phyloP scores from a whole-genome alignment of 2,329 filamentous ascomycete species.

The Neocatenulostroma microsporum region DNA sequence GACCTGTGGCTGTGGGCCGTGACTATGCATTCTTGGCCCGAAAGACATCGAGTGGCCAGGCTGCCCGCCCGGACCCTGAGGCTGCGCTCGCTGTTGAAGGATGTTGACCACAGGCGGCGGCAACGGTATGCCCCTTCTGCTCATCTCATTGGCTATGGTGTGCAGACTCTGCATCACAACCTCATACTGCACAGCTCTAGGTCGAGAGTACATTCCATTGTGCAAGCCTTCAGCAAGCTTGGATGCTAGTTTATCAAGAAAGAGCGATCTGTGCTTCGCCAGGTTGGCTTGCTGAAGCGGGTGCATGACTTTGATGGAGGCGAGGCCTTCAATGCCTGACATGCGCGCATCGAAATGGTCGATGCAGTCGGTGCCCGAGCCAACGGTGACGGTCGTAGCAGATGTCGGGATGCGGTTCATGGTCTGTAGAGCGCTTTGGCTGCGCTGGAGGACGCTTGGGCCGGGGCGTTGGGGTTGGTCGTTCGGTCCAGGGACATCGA shows the following conservation, averaged over 20 bases:
- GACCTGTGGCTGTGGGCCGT: too few relatives aligned
- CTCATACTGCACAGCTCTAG: background rate
- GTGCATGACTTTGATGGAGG: conserved; percentile 2
- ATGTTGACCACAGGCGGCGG: too few relatives aligned
- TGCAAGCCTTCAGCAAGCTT: background rate
- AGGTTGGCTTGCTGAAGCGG: conserved; percentile 3
- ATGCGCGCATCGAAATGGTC: conserved; percentile 2
- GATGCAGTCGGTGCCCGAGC: conserved; percentile 3
- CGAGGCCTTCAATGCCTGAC: background rate
- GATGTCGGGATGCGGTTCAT: background rate
- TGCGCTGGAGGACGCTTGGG: background rate
- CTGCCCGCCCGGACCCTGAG: too few relatives aligned
- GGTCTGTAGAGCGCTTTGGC: background rate
- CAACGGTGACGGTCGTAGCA: conserved; percentile 1
- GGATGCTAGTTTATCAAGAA: background rate
- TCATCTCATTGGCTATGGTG: background rate
- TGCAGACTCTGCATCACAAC: background rate
- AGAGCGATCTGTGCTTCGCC: background rate
- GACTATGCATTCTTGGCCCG: too few relatives aligned
- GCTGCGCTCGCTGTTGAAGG: too few relatives aligned
- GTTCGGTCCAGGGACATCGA: too few relatives aligned
- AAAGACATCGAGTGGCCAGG: background rate
- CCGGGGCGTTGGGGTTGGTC: too few relatives aligned
- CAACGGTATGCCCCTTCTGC: background rate
- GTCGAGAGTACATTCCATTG: background rate